Base-by-base conservation (phyloP, 2,329 filamentous ascomycete genomes). In the Dothiorella sarmentorum region DNA sequence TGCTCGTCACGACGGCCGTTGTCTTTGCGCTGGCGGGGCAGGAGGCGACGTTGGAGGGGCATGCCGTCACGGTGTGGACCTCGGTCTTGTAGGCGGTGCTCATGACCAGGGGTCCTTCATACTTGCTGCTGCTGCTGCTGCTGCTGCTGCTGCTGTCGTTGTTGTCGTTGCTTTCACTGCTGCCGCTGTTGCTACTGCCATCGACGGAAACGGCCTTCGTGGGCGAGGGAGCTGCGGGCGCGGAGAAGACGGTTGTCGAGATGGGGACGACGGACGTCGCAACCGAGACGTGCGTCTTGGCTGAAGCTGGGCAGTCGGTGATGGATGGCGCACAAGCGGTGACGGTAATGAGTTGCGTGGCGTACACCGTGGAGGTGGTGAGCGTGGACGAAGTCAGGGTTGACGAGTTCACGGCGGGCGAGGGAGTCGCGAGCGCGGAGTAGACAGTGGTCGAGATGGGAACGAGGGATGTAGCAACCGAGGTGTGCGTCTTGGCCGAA, bases 231-330 rank as follows among this genome's bases (percentile, higher is more conserved):
- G 7, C 7, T 11, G 20, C 47, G 15, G 31, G 2, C 9, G n/a
- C 38, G 3, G 52, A 27, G 20, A n/a, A 58, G 15, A 58, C 37
- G 55, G 55, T 58, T 6, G 55, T 58, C 2, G 29, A 13, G 22
- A 58, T 27, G 43, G 55, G 38, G 4, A 58, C 43, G 33, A 58
- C 7, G 5, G 26, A 26, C n/a, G 55, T 58, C 10, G 42, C 42
- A 11, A 58, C 42, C 3, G 52, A 40, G 27, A 49, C 3, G 22
- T 20, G 5, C 4, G 55, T 47, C 60, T 63, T 7, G 55, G 60
- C 59, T 61, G 57, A 17, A 15, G 63, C 63, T 1, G 67, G 64
- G 45, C 63, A 65, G 55, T 66, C 60, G n/a, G 55, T n/a, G 20
- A 58, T 37, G 10, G 22, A 29, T n/a, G 55, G 42, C 24, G 55